Percentiles rank a stretch among this genome's conserved stretches.
Conservation (phyloP, 1,139 yeast species). For the Magnusiomyces ingens region DNA sequence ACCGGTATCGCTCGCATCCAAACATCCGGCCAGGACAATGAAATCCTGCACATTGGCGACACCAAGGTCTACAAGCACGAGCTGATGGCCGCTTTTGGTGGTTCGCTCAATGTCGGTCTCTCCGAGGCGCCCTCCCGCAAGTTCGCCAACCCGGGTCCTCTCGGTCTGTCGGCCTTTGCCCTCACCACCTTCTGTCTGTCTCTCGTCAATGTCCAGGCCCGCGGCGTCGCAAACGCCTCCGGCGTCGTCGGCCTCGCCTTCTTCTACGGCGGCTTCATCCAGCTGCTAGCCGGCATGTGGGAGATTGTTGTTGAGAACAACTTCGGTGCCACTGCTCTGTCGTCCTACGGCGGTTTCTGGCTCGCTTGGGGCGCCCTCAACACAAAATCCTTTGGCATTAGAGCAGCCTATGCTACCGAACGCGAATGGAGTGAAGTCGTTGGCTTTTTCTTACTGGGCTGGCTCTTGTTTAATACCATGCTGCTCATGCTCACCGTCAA, state of each 20-base stretch:
- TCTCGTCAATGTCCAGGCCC: constrained; percentile 52
- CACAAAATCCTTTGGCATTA: constrained; percentile 66
- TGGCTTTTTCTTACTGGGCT: constrained; percentile 69
- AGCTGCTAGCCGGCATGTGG: constrained; percentile 69
- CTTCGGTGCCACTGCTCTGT: constrained; percentile 79
- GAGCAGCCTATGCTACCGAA: constrained; percentile 42
- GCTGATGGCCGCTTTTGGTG: constrained; percentile 59
- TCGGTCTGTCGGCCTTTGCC: constrained; percentile 81
- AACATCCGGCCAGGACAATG: constrained; percentile 32
- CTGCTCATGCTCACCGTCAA: constrained; percentile 61
- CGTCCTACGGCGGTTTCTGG: constrained; percentile 87
- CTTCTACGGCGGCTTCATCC: constrained; percentile 80
- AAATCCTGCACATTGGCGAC: constrained; percentile 61
- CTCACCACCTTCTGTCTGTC: constrained; percentile 75
- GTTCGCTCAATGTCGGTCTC: constrained; percentile 57
- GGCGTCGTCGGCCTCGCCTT: constrained; percentile 68
- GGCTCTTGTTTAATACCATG: constrained; percentile 74
- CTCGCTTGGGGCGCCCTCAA: constrained; percentile 63
- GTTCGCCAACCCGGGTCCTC: constrained; percentile 82
- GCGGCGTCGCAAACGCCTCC: constrained; percentile 45
- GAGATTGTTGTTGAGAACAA: constrained; percentile 65
- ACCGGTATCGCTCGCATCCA: constrained; percentile 12
- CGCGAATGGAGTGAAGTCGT: constrained; percentile 46
- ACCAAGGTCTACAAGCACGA: constrained; percentile 57
- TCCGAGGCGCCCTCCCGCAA: constrained; percentile 57